phyloP scores from a whole-genome alignment of 495 filamentous ascomycete species.

The Cudoniella acicularis region DNA sequence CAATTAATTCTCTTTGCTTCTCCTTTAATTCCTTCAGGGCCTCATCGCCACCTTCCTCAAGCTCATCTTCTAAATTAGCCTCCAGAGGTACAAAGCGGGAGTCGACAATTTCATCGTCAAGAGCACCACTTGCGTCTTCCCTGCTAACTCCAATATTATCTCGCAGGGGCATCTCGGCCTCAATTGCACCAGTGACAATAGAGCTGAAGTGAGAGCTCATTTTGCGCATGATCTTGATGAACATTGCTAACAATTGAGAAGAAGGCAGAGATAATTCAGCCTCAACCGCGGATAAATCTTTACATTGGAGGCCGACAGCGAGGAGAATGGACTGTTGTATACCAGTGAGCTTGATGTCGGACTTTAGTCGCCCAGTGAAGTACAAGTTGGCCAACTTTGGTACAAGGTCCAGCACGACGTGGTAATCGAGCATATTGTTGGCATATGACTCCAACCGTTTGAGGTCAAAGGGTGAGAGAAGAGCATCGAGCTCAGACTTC shows the following conservation, averaged over 20 bases:
- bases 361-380: conserved; percentile 71
- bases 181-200: conserved; percentile 71
- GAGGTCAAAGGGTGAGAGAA: conserved; percentile 86
- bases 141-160: conserved; percentile 48
- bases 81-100: conserved; percentile 64
- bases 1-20: conserved; percentile 80
- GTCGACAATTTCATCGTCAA: conserved; percentile 60
- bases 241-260: conserved; percentile 89
- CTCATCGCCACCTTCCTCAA: conserved; percentile 78
- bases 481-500: conserved; percentile 67
- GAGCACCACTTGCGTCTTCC: conserved; percentile 47
- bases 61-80: conserved; percentile 76
- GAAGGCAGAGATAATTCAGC: conserved; percentile 70
- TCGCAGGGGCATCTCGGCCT: conserved; percentile 61
- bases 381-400: conserved; percentile 75
- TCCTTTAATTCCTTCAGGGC: conserved; percentile 61
- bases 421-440: conserved; percentile 95
- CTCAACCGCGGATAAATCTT: conserved; percentile 76
- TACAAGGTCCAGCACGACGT: conserved; percentile 92
- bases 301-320: conserved; percentile 84
- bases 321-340: conserved; percentile 84
- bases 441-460: conserved; percentile 93
- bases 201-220: conserved; percentile 69
- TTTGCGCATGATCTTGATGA: conserved; percentile 92
- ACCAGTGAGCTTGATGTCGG: conserved; percentile 62